Conservation (phyloP, 768 basidiomycete genomes). For the Infundibulicybe gibba region DNA sequence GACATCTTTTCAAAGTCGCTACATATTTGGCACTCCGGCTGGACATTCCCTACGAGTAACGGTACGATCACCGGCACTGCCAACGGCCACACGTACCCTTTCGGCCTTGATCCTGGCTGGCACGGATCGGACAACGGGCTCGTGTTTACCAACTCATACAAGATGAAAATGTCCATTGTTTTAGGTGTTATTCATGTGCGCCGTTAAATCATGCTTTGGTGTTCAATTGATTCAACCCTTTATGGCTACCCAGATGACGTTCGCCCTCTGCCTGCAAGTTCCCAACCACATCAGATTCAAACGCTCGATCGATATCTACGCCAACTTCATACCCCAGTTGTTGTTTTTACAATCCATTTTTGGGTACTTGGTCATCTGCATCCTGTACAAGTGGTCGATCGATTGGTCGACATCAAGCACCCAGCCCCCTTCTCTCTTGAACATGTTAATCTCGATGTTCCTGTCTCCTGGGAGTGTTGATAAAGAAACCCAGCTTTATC, state of each 20-base stretch:
- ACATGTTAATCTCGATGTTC: slow-evolving; percentile 97
- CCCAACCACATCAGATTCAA: slow-evolving; percentile 96
- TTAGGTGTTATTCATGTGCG: slow-evolving; percentile 94
- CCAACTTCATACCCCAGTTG: slow-evolving; percentile 96
- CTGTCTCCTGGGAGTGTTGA: slow-evolving; percentile 81
- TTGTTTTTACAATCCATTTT: slow-evolving; percentile 98
- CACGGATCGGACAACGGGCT: slow-evolving; percentile 89
- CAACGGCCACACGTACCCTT: slow-evolving; percentile 79
- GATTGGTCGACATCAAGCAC: slow-evolving; percentile 78
- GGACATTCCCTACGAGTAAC: slow-evolving; percentile 64
- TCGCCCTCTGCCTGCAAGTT: slow-evolving; percentile 92
- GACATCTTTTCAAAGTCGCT: slow-evolving; percentile 96
- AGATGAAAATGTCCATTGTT: slow-evolving; percentile 99
- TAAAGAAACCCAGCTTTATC: slow-evolving; percentile 68
- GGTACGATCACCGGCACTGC: slow-evolving; percentile 44
- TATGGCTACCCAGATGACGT: slow-evolving; percentile 78
- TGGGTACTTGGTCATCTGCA: slow-evolving; percentile 91
- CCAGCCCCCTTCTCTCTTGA: slow-evolving; percentile 84
- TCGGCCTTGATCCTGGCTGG: slow-evolving; percentile 95
- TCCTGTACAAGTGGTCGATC: slow-evolving; percentile 95
- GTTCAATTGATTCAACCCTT: slow-evolving; percentile 4
- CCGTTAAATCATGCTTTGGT: slow-evolving; percentile 8
- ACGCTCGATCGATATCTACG: slow-evolving; percentile 80
- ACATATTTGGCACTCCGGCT: slow-evolving; percentile 84
- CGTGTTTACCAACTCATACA: slow-evolving; percentile 97